Conservation (phyloP, 78 protist species). For the Isochrysis galbana region DNA sequence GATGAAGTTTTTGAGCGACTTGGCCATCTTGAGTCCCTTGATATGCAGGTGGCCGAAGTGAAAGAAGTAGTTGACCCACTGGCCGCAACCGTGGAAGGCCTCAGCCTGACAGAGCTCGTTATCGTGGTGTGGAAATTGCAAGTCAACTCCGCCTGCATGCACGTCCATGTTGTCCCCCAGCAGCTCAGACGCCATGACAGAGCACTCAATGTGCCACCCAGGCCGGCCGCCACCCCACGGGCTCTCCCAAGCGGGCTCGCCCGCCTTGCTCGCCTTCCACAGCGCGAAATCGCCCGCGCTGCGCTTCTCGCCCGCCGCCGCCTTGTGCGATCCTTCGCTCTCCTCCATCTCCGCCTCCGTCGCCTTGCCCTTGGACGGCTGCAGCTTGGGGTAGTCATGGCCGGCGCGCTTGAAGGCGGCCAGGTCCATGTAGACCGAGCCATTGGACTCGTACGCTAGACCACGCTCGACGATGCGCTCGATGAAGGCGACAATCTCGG, state of each 20-base stretch:
- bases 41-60: slow-evolving; percentile 93
- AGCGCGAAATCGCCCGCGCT: slow-evolving; percentile 70
- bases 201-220: slow-evolving; percentile 99
- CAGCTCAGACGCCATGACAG: slow-evolving; percentile 83
- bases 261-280: slow-evolving; percentile 35
- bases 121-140: slow-evolving; percentile 99
- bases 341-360: slow-evolving; percentile 11
- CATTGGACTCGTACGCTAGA: slow-evolving; percentile 46
- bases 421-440: slow-evolving; percentile 60
- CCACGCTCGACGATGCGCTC: slow-evolving; percentile 38
- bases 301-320: slow-evolving; percentile 39
- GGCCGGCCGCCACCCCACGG: slow-evolving; percentile 99
- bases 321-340: slow-evolving; percentile 51
- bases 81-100: slow-evolving; percentile 37
- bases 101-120: slow-evolving; percentile 92
- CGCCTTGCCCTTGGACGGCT: neutral
- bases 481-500: slow-evolving; percentile 84
- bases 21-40: slow-evolving; percentile 95
- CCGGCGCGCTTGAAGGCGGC: neutral
- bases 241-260: slow-evolving; percentile 70
- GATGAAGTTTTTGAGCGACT: slow-evolving; percentile 96
- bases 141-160: slow-evolving; percentile 97
- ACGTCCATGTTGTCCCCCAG: slow-evolving; percentile 78
- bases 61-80: slow-evolving; percentile 94
- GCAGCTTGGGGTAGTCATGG: slow-evolving; percentile 44